Evolutionary conservation across 345 rosid species (phyloP).

Genomic region (Lenwebbia sp.): DNA sequence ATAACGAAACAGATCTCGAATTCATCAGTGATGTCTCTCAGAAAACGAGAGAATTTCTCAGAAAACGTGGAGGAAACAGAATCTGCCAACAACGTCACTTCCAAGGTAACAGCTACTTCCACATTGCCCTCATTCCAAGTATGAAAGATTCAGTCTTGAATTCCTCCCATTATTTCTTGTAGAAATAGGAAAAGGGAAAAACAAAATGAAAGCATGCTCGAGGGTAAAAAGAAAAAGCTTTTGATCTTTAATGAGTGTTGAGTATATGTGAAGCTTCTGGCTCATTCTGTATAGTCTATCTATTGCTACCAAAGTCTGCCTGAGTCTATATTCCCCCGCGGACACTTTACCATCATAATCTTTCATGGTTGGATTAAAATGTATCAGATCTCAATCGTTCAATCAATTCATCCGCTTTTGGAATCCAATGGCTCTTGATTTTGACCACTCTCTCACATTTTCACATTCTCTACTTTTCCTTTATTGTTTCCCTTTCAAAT

Average conservation of each 20-base stretch:
- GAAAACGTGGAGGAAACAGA: conserved; percentile 20
- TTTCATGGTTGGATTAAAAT: not conserved
- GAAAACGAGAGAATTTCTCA: conserved; percentile 14
- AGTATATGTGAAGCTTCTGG: not conserved
- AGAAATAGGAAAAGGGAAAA: not conserved
- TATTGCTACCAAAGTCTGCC: not conserved
- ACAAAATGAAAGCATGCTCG: not conserved
- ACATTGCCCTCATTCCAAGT: conserved; percentile 8
- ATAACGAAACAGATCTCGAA: conserved; percentile 25
- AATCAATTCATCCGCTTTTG: not conserved
- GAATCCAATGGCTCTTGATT: conserved; percentile 30
- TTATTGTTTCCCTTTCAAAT: not conserved
- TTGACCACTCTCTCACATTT: not conserved
- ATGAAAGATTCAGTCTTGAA: not conserved
- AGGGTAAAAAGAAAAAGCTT: not conserved
- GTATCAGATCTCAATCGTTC: not conserved
- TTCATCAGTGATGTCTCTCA: conserved; percentile 20
- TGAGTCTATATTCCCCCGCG: not conserved
- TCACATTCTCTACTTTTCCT: not conserved
- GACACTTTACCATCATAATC: not conserved
- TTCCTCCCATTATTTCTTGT: not conserved
- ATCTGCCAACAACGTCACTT: conserved; percentile 13
- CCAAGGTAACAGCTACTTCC: conserved; percentile 7
- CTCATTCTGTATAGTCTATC: not conserved
- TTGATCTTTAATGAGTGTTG: not conserved